phyloP scores from a whole-genome alignment of 805 yeast species.

The Alloascoidea hylecoeti region DNA sequence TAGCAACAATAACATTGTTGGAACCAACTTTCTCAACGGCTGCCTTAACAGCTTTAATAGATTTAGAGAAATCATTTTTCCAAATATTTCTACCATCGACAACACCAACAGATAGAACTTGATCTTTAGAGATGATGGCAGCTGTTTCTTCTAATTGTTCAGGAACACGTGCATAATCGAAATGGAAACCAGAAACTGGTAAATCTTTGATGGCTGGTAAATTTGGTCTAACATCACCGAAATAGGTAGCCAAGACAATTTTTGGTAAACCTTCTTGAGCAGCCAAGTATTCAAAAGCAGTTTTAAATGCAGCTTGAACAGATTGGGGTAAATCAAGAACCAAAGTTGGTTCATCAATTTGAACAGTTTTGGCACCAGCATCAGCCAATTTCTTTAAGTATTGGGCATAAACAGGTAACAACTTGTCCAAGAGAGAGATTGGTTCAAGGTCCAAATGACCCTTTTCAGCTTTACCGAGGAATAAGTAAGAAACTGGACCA shows the following conservation, averaged over 20 bases:
- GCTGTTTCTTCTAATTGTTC: slow-evolving; percentile 85
- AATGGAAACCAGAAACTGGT: slow-evolving; percentile 93
- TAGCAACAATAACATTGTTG: slow-evolving; percentile 78
- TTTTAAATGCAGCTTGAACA: slow-evolving; percentile 76
- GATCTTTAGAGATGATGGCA: slow-evolving; percentile 48
- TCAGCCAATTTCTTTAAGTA: slow-evolving; percentile 73
- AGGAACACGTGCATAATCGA: slow-evolving; percentile 91
- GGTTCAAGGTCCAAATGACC: slow-evolving; percentile 94
- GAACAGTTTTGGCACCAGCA: slow-evolving; percentile 93
- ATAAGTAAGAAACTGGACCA: slow-evolving; percentile 93
- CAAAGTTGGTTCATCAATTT: slow-evolving; percentile 94
- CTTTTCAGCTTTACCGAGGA: slow-evolving; percentile 96
- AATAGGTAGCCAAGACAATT: slow-evolving; percentile 79
- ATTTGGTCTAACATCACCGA: slow-evolving; percentile 98
- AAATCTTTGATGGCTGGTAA: slow-evolving; percentile 74
- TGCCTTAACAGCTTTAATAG: slow-evolving; percentile 66
- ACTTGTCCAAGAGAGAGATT: slow-evolving; percentile 73
- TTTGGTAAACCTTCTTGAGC: slow-evolving; percentile 61
- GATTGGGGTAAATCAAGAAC: slow-evolving; percentile 85
- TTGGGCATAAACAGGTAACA: slow-evolving; percentile 88
- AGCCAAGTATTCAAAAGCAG: slow-evolving; percentile 69
- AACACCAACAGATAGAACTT: slow-evolving; percentile 89
- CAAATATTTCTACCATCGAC: slow-evolving; percentile 99
- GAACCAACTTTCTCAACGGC: slow-evolving; percentile 79
- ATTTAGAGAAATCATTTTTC: slow-evolving; percentile 90